A percentile compares a stretch with the other conserved stretches of the same genome.
Conservation (phyloP, 2,329 filamentous ascomycete species). For the Epichloe elymi region DNA sequence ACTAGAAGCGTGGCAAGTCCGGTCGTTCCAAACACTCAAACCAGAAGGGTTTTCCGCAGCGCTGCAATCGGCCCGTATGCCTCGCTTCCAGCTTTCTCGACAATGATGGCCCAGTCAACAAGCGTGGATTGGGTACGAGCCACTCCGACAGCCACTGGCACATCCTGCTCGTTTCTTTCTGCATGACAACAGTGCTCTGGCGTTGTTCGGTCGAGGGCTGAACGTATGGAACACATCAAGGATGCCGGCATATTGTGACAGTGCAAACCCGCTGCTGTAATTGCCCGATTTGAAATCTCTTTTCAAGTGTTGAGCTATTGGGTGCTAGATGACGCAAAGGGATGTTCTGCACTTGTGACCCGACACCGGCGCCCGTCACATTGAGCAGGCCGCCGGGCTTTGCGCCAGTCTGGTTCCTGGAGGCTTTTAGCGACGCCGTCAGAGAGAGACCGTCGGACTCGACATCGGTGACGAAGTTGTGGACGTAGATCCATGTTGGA, state of each 20-base stretch:
- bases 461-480: conserved; percentile 38
- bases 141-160: conserved; percentile 65
- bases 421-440: conserved; percentile 76
- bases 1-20: conserved; percentile 60
- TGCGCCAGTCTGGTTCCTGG: conserved; percentile 47
- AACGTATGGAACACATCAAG: conserved; percentile 41
- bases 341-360: conserved; percentile 29
- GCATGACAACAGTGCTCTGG: conserved; percentile 54
- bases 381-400: conserved; percentile 44
- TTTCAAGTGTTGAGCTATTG: conserved; percentile 40
- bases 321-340: conserved; percentile 45
- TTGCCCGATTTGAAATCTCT: conserved; percentile 21
- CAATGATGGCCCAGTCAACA: conserved; percentile 70
- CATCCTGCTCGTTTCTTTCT: conserved; percentile 63
- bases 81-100: conserved; percentile 64
- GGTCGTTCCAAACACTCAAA: conserved; percentile 72
- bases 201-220: conserved; percentile 44
- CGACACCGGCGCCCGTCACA: conserved; percentile 38
- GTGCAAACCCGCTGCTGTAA: conserved; percentile 40
- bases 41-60: conserved; percentile 68
- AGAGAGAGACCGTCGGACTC: conserved; percentile 53
- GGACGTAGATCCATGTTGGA: conserved; percentile 53
- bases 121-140: conserved; percentile 54
- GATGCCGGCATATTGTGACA: conserved; percentile 50
- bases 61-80: conserved; percentile 63